Base-by-base conservation (phyloP, 1,284 basidiomycete species). In the Flammula alnicola region DNA sequence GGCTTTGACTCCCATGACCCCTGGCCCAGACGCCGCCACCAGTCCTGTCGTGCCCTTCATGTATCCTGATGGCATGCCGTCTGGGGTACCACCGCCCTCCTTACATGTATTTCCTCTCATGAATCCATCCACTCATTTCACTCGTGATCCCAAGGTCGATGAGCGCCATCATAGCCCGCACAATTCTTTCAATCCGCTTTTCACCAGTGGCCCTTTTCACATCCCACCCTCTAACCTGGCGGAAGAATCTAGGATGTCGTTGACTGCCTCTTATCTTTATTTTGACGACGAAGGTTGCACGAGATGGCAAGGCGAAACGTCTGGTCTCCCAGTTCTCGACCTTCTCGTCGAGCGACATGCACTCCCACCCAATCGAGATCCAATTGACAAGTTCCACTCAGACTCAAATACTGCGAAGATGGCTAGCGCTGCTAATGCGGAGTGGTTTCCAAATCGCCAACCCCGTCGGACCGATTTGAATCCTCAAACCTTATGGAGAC, bases 291-390 rank as follows among this genome's bases (percentile, higher is more conserved):
- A 91, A 64, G 88, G 88, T 0, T 87, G 84, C 62, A 88, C 89
- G 0, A 74, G 89, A 49, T 92, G 89, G 89, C 89, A 92, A 71
- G 93, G 93, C 26, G 91, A 94, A 61, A 91, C 91, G 0, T 95
- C 92, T 2, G 92, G 93, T 11, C 78, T 95, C 2, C 93, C 93
- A 2, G 78, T 95, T 10, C 79, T 95, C 23, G 90, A 94, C 63
- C 70, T 92, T 6, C 73, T 95, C 22, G 79, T 91, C 17, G 90
- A 92, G 62, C 67, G 75, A 49, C 74, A 69, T 64, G 69, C 62
- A 29, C 66, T 53, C 47, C 59, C 56, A 44, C 63, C 53, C 33
- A 54, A 57, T 51, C 61, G 49, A 39, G 56, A 67, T 39, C 39
- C 46, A 41, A 27, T 36, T 12, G 48, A 51, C 23, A 49, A 55